phyloP scores from a whole-genome alignment of 2,329 filamentous ascomycete genomes.

The Sclerotinia borealis region DNA sequence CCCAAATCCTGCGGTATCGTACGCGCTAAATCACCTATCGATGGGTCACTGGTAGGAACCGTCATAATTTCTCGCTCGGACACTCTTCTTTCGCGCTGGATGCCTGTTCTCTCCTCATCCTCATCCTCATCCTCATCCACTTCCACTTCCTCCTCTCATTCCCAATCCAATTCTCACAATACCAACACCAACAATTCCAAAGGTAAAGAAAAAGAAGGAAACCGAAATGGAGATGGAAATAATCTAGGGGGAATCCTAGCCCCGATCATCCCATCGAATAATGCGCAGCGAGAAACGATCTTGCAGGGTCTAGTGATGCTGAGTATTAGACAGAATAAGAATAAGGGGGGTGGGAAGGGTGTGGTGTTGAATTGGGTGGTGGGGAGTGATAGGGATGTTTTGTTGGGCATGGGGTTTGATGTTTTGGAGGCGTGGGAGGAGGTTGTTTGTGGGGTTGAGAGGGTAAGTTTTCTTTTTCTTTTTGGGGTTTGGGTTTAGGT shows the following conservation, averaged over 20 bases:
- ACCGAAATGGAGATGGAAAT: conserved; percentile 30
- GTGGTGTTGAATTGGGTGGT: conserved; percentile 45
- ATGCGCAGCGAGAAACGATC: conserved; percentile 56
- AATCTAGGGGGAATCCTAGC: conserved; percentile 58
- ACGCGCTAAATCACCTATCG: conserved; percentile 55
- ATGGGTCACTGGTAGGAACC: conserved; percentile 56
- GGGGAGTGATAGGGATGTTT: conserved; percentile 46
- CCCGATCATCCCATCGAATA: conserved; percentile 54
- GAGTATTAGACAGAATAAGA: conserved; percentile 60
- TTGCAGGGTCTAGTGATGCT: conserved; percentile 60
- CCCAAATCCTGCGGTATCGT: conserved; percentile 58
- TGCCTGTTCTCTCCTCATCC: conserved; percentile 52
- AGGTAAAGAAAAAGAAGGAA: background rate
- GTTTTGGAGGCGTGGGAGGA: conserved; percentile 77
- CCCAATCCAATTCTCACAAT: background rate
- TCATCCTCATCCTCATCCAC: conserved; percentile 37
- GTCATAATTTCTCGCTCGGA: conserved; percentile 58
- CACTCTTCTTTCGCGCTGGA: conserved; percentile 52
- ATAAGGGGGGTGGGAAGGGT: conserved; percentile 50
- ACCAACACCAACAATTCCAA: background rate
- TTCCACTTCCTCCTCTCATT: background rate
- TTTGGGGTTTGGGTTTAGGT: background rate
- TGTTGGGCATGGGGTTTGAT: conserved; percentile 75
- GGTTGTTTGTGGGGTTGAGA: conserved; percentile 57
- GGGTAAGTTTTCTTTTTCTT: conserved; percentile 36